Evolutionary conservation across 306 rosid genomes (phyloP).

Genomic region (Morella rubra): DNA sequence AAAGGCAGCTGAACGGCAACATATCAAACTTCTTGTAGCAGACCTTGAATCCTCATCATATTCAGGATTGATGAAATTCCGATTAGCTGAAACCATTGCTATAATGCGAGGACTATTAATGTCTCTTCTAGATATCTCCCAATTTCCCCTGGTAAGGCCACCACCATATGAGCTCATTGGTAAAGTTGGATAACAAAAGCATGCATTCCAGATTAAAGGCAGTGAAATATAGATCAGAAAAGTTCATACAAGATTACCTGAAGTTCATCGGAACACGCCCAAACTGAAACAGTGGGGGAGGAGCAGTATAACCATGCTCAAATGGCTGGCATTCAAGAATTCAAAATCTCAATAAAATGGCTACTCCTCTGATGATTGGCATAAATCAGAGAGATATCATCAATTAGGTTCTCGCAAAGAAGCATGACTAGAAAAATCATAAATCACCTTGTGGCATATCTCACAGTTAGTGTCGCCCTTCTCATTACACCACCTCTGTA

Average conservation of each 20-base stretch:
- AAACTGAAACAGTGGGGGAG: slow-evolving; percentile 77
- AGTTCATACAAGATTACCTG: slow-evolving; percentile 49
- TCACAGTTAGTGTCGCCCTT: slow-evolving; percentile 91
- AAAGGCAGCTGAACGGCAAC: slow-evolving; percentile 61
- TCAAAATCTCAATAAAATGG: not conserved
- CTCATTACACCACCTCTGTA: slow-evolving; percentile 96
- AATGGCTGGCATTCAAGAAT: slow-evolving; percentile 55
- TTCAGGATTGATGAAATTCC: slow-evolving; percentile 41
- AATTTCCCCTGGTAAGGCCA: slow-evolving; percentile 71
- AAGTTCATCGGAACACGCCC: slow-evolving; percentile 94
- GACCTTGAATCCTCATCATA: slow-evolving; percentile 61
- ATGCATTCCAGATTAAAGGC: slow-evolving; percentile 1
- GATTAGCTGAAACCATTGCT: slow-evolving; percentile 86
- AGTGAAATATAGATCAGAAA: not conserved
- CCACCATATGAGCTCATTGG: slow-evolving; percentile 18
- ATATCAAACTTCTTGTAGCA: slow-evolving; percentile 49
- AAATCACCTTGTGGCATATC: slow-evolving; percentile 90
- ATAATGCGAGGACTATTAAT: slow-evolving; percentile 64
- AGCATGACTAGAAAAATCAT: slow-evolving; percentile 1
- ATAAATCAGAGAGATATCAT: too few relatives aligned
- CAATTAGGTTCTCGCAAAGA: not conserved
- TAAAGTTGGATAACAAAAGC: not conserved
- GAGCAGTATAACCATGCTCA: slow-evolving; percentile 89
- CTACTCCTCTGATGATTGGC: not conserved
- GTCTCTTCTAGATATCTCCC: slow-evolving; percentile 89